These are phyloP conservation scores for Asclepias syriaca DNA, from an alignment of 257 asterid species.

Conservation along the genomic window DNA sequence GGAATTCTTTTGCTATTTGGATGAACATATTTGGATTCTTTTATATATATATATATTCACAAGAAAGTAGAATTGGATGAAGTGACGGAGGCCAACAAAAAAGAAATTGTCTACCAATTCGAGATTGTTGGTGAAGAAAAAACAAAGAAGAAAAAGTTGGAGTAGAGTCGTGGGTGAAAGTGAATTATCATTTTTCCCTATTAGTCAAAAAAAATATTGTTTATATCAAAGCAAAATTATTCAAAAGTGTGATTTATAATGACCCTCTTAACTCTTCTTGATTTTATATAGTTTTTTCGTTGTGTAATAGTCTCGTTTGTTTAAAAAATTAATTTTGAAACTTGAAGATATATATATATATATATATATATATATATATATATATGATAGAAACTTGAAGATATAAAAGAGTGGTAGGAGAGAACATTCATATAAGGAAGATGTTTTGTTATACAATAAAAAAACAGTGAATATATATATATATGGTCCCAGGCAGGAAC, in stretches of 20 bases:
- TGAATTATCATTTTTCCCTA: not conserved
- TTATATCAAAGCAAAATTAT: not conserved
- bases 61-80: not conserved
- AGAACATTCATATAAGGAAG: not conserved
- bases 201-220: not conserved
- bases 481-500: not conserved
- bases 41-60: not conserved
- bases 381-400: no score
- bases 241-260: not conserved
- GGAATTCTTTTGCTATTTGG: conserved; percentile 23
- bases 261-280: not conserved
- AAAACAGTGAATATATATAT: no score
- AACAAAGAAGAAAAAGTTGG: not conserved
- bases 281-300: not conserved
- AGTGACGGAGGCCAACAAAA: not conserved
- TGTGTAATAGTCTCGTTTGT: no score
- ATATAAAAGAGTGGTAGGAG: not conserved
- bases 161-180: not conserved
- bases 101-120: conserved; percentile 21
- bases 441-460: no score
- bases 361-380: no score
- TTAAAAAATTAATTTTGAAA: no score
- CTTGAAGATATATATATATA: no score
- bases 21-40: conserved; percentile 19
- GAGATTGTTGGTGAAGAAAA: not conserved